phyloP scores from a whole-genome alignment of 768 basidiomycete species.

The Solioccasus polychromus region DNA sequence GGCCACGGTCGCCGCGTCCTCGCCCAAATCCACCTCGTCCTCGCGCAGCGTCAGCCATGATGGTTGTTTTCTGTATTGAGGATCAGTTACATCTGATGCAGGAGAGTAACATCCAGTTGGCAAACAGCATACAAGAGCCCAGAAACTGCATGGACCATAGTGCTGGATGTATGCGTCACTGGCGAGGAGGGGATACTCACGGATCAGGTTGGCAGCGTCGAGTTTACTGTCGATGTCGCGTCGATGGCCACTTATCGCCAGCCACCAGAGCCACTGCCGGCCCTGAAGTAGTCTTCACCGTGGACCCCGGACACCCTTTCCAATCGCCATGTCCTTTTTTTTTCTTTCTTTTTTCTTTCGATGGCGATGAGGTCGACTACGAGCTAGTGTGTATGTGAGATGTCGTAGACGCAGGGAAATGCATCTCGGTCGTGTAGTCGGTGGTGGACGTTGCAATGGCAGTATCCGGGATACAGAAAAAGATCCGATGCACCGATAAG shows the following conservation, averaged over 20 bases:
- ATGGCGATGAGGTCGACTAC: no score
- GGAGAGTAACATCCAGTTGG: constrained; percentile 49
- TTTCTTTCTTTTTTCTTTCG: no score
- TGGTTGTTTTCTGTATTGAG: constrained; percentile 15
- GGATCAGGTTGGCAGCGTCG: constrained; percentile 27
- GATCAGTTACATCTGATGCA: constrained; percentile 41
- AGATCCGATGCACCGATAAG: no score
- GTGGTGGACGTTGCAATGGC: no score
- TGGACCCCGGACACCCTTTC: constrained; percentile 29
- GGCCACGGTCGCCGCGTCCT: constrained; percentile 68
- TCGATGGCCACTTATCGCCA: constrained; percentile 4
- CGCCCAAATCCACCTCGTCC: constrained; percentile 91
- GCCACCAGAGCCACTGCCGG: constrained; percentile 13
- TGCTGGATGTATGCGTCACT: neutral
- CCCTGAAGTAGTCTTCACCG: constrained; percentile 23
- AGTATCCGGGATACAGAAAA: constrained; percentile 20
- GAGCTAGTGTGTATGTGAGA: no score
- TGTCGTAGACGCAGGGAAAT: no score
- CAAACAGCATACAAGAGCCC: neutral
- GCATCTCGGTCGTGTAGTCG: no score
- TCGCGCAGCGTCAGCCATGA: constrained; percentile 89
- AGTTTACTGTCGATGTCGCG: constrained; percentile 15
- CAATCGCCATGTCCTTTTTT: no score
- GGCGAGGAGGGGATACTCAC: constrained; percentile 32
- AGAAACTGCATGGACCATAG: constrained; percentile 1